Conservation (phyloP, 495 filamentous ascomycete species). For the Xylaria grammica region DNA sequence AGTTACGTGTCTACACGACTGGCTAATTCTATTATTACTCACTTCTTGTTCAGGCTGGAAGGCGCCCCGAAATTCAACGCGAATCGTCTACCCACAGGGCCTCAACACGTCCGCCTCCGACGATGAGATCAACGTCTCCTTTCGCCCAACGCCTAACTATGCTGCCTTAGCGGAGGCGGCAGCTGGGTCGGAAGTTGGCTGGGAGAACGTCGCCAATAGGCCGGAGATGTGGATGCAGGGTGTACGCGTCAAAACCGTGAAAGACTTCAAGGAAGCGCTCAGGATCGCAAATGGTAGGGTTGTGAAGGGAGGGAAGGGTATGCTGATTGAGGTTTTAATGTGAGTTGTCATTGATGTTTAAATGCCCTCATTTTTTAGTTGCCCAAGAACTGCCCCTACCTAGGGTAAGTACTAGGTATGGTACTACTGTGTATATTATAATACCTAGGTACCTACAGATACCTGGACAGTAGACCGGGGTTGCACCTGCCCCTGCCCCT, state of each 20-base stretch:
- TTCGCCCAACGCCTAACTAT: conserved; percentile 31
- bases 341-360: no score
- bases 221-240: conserved; percentile 27
- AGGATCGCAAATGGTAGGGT: conserved; percentile 15
- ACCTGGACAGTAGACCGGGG: no score
- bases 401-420: no score
- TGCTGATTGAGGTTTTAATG: conserved; percentile 30
- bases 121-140: conserved; percentile 35
- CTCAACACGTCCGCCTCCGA: conserved; percentile 27
- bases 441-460: no score
- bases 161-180: conserved; percentile 32
- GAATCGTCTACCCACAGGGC: conserved; percentile 39
- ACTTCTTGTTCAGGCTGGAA: conserved; percentile 34
- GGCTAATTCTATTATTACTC: not conserved
- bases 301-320: conserved; percentile 25
- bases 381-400: no score
- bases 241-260: conserved; percentile 23
- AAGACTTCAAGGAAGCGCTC: conserved; percentile 27
- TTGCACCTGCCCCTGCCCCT: no score
- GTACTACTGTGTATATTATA: no score
- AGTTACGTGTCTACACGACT: no score
- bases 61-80: conserved; percentile 38
- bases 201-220: conserved; percentile 15
- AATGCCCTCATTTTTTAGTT: no score
- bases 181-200: conserved; percentile 25